A percentile compares a stretch with the other conserved stretches of the same genome.
Conservation (phyloP, 1,139 yeast species). For the Casaregolazyma lundiana region DNA sequence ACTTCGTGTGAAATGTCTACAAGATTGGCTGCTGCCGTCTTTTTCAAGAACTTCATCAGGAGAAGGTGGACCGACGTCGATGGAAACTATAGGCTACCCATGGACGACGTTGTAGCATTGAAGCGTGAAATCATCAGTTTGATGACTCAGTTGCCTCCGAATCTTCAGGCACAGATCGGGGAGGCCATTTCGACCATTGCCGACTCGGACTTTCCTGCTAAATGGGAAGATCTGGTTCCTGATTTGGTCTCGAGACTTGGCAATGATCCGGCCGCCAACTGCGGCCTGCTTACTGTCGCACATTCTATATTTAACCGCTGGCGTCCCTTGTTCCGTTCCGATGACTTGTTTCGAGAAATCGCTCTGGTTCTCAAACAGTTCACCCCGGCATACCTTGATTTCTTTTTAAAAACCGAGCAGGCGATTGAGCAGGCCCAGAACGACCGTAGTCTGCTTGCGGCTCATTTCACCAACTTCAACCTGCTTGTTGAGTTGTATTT, state of each 20-base stretch:
- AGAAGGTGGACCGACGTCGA: constrained; percentile 89
- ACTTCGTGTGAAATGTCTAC: constrained; percentile 49
- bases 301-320: constrained; percentile 95
- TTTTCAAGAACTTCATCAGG: constrained; percentile 81
- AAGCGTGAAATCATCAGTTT: constrained; percentile 73
- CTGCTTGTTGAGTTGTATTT: constrained; percentile 75
- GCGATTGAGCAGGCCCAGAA: constrained; percentile 49
- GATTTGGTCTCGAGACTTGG: constrained; percentile 61
- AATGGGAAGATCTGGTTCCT: constrained; percentile 79
- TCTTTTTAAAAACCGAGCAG: constrained; percentile 63
- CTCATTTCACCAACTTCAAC: constrained; percentile 64
- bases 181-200: constrained; percentile 92
- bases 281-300: constrained; percentile 85
- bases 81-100: constrained; percentile 65
- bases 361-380: constrained; percentile 81
- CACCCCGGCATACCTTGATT: constrained; percentile 69
- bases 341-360: constrained; percentile 83
- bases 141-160: constrained; percentile 75
- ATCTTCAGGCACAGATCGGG: constrained; percentile 83
- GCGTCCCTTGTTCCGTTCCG: constrained; percentile 92
- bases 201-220: constrained; percentile 89
- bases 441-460: constrained; percentile 44
- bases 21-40: constrained; percentile 83
- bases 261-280: constrained; percentile 68
- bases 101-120: constrained; percentile 59